Base-by-base conservation (phyloP, 2,329 filamentous ascomycete genomes). In the Claviceps sp. region DNA sequence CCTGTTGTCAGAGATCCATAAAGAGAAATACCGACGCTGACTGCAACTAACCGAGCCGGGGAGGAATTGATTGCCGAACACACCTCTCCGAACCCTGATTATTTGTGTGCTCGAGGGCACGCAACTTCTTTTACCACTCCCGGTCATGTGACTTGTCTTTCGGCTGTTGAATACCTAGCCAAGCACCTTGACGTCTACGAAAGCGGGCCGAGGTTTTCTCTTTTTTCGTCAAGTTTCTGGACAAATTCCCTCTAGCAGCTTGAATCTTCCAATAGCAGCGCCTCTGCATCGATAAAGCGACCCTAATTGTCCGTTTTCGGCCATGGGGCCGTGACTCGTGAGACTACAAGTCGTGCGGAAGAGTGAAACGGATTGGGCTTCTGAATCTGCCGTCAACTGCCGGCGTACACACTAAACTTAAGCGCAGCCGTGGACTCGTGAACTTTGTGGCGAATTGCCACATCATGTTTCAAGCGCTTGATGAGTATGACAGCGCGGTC, bases 181-280 rank as follows among this genome's bases (percentile, higher is more conserved):
- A 24, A n/a, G 48, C 18, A 50, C 48, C 48, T 50, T 50, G 48
- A 50, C 48, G 48, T 41, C 47, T 22, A 43, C 4, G 40, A 20
- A 20, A 20, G 20, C 20, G 14, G 40, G 16, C 9, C n/a, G 40
- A 20, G 11, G 5, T 22, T 13, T 13, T 11, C 6, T 43, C 22
- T 24, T 43, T 22, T 13, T 11, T 20, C 6, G 4, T 16, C 18
- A 11, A 13, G 11, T 22, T 43, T 22, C 8, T 22, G 30, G 30
- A 34, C 30, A 34, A 11, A 11, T 34, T 11, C 4, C 9, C 9
- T 4, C 9, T 34, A 11, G 30, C 30, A 34, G 9, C 30, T 34
- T 34, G 30, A 11, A 11, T 34, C 30, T 34, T 34, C 30, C 30
- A 34, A 11, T 34, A 3, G 30, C 9, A 34, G 30, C 30, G 9